A percentile compares a stretch with the other conserved stretches of the same genome.
phyloP scores from a whole-genome alignment of 2,329 filamentous ascomycete species.

The Monilinia laxa region DNA sequence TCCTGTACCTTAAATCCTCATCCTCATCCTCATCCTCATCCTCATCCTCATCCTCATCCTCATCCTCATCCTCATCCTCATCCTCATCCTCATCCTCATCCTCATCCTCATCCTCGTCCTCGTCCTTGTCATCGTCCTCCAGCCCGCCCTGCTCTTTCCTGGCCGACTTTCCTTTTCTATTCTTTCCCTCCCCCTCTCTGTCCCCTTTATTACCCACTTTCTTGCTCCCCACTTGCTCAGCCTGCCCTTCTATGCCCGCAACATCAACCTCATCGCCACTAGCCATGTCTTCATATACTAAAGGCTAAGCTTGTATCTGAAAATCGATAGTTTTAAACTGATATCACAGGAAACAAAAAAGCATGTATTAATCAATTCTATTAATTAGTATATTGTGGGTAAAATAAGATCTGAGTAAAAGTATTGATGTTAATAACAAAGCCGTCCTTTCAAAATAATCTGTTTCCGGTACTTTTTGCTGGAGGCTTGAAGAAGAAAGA shows the following conservation, averaged over 20 bases:
- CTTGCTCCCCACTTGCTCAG: too few species aligned
- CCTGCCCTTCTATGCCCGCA: neutral
- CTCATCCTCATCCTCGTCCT: neutral
- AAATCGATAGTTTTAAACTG: neutral
- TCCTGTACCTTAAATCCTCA: neutral
- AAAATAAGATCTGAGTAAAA: neutral
- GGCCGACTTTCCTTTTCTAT: neutral
- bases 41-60: neutral
- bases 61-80: neutral
- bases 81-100: neutral
- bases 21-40: neutral
- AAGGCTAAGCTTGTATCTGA: neutral
- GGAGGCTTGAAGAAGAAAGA: neutral
- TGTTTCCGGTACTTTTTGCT: slow-evolving; percentile 8
- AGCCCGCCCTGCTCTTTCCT: too few species aligned
- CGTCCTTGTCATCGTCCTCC: neutral
- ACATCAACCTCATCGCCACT: neutral
- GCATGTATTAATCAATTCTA: neutral
- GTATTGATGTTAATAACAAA: neutral
- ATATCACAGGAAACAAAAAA: neutral
- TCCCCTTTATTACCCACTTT: too few species aligned
- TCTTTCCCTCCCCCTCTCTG: too few species aligned
- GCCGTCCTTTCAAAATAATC: slow-evolving; percentile 1
- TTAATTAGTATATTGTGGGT: neutral
- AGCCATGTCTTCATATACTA: neutral